These are phyloP conservation scores for Panicum miliaceum DNA, from an alignment of 176 grass and related monocot genomes.

Conservation along the genomic window DNA sequence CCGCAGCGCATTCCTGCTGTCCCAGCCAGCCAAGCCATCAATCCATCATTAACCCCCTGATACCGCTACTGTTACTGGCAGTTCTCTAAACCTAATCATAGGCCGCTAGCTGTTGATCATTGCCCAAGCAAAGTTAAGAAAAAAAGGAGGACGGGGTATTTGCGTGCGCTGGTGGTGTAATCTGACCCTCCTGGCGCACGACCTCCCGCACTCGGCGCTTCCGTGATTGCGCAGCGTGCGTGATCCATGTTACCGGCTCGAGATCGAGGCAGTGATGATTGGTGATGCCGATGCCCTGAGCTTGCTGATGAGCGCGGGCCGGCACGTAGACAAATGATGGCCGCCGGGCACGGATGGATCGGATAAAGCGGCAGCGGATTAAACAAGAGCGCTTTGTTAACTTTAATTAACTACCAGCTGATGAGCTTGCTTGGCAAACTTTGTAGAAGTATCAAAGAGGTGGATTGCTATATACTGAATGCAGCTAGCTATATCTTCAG, in stretches of 20 bases:
- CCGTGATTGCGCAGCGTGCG: conserved; percentile 44
- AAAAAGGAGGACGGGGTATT: neutral
- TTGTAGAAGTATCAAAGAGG: neutral
- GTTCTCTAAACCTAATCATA: conserved; percentile 40
- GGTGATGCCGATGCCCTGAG: conserved; percentile 25
- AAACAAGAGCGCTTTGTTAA: neutral
- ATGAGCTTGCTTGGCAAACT: neutral
- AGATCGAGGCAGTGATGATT: conserved; percentile 50
- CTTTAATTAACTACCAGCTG: neutral
- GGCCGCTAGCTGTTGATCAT: conserved; percentile 38
- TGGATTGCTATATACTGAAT: neutral
- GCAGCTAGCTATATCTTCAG: neutral
- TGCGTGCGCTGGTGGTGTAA: conserved; percentile 50
- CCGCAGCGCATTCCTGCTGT: conserved; percentile 19
- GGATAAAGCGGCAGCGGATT: neutral
- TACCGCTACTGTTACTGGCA: conserved; percentile 6
- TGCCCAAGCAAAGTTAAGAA: conserved; percentile 43
- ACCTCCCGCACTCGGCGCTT: conserved; percentile 12
- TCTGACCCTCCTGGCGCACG: conserved; percentile 49
- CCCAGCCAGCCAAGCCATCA: conserved; percentile 26
- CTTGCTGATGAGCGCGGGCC: conserved; percentile 12
- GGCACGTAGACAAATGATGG: conserved; percentile 31
- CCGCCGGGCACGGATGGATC: neutral
- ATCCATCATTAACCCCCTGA: conserved; percentile 21
- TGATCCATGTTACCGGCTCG: conserved; percentile 42